phyloP scores from a whole-genome alignment of 768 basidiomycete genomes.

The Tricholoma matsutake region DNA sequence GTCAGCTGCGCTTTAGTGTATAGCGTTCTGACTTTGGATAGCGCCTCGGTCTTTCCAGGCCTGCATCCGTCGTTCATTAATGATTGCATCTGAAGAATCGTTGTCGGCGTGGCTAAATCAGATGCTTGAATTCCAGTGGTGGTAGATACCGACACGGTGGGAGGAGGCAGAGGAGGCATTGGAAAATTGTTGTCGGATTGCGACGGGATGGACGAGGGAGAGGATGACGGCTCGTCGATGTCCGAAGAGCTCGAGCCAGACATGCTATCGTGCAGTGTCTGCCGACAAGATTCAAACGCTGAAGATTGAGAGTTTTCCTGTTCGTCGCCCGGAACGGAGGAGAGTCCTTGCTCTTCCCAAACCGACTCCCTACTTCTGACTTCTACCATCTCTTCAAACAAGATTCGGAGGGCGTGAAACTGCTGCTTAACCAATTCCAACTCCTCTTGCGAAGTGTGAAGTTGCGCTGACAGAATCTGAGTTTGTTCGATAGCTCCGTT shows the following conservation, averaged over 20 bases:
- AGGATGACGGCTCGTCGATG: neutral
- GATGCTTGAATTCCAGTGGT: neutral
- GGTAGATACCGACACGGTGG: neutral
- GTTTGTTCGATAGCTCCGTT: slow-evolving; percentile 15
- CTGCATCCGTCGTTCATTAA: slow-evolving; percentile 1
- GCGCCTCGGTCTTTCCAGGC: slow-evolving; percentile 3
- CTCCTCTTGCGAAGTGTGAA: slow-evolving; percentile 15
- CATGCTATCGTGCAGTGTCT: neutral
- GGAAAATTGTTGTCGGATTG: neutral
- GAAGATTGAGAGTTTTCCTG: neutral
- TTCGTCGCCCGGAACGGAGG: neutral
- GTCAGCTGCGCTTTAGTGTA: slow-evolving; percentile 19
- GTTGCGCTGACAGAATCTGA: slow-evolving; percentile 9
- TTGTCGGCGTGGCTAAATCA: neutral
- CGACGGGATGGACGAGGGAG: neutral
- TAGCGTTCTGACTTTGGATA: slow-evolving; percentile 13
- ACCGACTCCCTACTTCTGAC: neutral
- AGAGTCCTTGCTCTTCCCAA: neutral
- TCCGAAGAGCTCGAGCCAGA: neutral
- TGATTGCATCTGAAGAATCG: neutral
- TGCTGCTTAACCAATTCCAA: slow-evolving; percentile 19
- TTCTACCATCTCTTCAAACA: slow-evolving; percentile 7
- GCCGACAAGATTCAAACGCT: neutral
- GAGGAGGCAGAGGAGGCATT: neutral
- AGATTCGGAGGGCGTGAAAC: slow-evolving; percentile 16